Conservation (phyloP, 495 filamentous ascomycete species). For the Aspergillus indologenus region DNA sequence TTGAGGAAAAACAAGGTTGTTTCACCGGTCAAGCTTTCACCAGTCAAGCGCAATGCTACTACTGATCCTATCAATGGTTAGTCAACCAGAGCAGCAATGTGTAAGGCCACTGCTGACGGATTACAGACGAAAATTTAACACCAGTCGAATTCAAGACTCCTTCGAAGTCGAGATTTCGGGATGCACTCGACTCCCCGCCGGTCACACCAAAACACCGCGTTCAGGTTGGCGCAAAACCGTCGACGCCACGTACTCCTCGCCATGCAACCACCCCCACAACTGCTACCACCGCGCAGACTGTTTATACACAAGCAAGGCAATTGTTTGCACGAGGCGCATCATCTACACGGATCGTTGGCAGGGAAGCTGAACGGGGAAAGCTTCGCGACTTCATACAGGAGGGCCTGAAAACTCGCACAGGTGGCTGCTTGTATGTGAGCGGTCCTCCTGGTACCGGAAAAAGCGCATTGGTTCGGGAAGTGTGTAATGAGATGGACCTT, state of each 20-base stretch:
- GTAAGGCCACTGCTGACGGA: conserved; percentile 3
- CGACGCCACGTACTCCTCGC: conserved; percentile 60
- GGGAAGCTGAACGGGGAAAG: conserved; percentile 73
- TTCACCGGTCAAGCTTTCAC: conserved; percentile 33
- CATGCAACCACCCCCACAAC: conserved; percentile 54
- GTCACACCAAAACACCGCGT: conserved; percentile 70
- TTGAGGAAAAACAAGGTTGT: conserved; percentile 27
- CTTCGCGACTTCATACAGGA: conserved; percentile 66
- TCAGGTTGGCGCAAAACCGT: conserved; percentile 55
- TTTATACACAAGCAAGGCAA: conserved; percentile 85
- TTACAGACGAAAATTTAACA: conserved; percentile 31
- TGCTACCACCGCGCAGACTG: conserved; percentile 49
- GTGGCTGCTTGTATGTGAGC: conserved; percentile 92
- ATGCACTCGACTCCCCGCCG: conserved; percentile 60
- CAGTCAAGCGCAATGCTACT: conserved; percentile 30
- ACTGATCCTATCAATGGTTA: conserved; percentile 37
- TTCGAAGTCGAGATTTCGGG: conserved; percentile 63
- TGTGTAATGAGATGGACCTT: conserved; percentile 57
- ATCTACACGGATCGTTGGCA: conserved; percentile 74
- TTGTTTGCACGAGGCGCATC: conserved; percentile 77
- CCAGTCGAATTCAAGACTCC: conserved; percentile 49
- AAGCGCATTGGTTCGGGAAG: conserved; percentile 82
- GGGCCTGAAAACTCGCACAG: conserved; percentile 55
- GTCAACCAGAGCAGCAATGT: conserved; percentile 1
- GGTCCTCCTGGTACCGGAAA: conserved; percentile 96